Evolutionary conservation across 306 rosid species (phyloP).

Genomic region (Betula pendula): DNA sequence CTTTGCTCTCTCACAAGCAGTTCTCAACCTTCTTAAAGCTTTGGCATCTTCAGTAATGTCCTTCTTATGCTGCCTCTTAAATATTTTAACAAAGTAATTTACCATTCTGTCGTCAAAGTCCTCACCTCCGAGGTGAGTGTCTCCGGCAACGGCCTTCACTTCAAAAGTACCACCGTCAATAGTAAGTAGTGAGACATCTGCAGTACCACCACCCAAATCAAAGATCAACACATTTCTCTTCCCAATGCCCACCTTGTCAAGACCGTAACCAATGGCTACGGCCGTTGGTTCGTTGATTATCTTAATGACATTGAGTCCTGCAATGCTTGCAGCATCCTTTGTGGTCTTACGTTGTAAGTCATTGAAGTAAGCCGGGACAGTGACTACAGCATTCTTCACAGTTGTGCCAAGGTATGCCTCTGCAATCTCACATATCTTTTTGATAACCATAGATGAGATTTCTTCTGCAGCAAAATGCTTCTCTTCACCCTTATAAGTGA

Average conservation of each 20-base stretch:
- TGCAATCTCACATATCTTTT: not conserved
- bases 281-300: slow-evolving; percentile 20
- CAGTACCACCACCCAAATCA: slow-evolving; percentile 19
- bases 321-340: not conserved
- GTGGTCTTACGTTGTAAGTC: not conserved
- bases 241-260: not conserved
- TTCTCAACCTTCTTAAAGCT: slow-evolving; percentile 5
- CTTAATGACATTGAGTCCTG: not conserved
- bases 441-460: slow-evolving; percentile 8
- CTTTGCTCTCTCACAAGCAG: slow-evolving; percentile 21
- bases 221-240: slow-evolving; percentile 19
- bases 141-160: slow-evolving; percentile 30
- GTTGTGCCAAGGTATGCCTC: not conserved
- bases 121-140: slow-evolving; percentile 39
- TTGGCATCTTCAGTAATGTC: slow-evolving; percentile 20
- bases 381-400: not conserved
- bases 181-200: slow-evolving; percentile 19
- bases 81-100: slow-evolving; percentile 1
- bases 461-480: not conserved
- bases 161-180: slow-evolving; percentile 1
- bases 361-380: not conserved
- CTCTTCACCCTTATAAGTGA: not conserved
- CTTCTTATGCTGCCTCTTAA: slow-evolving; percentile 13
- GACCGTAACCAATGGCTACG: slow-evolving; percentile 14
- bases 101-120: slow-evolving; percentile 37